Evolutionary conservation across 768 basidiomycete species (phyloP), one percentile per base, ranked within the genome.

Genomic region (Lactifluus pinguis): DNA sequence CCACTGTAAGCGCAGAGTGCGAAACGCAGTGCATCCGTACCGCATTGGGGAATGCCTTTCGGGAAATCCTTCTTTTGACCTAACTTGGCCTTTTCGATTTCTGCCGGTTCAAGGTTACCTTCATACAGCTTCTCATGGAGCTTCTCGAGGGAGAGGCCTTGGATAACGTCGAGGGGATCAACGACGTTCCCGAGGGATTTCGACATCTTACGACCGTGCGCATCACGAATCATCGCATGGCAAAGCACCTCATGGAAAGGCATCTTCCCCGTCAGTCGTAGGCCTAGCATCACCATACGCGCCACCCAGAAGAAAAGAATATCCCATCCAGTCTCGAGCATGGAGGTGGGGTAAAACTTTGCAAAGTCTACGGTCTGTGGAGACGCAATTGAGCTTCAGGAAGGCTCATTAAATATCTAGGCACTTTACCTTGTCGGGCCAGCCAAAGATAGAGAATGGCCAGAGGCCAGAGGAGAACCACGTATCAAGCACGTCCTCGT

Each of bases 261-360:
- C 78, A 99, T 82, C 68, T 89, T 73, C 30, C 82, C 94, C 0
- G 97, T 99, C 49, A 98, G 83, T 59, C 87, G 81, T 67, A 92
- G 75, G 47, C 97, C 95, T 39, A 98, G 84, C 69, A 99, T 76
- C 52, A 90, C 95, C 95, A 98, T 99, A 47, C 97, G 88, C 15
- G 97, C 95, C 7, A 98, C 95, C 97, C 97, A 99, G 83, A 98
- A 98, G 81, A 95, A 95, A n/a, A 99, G 74, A 68, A 98, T 98
- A 65, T 98, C 97, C 95, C 97, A 98, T 49, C 97, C 97, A 0
- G 97, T 99, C 76, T 98, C 97, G 34, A 98, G 83, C 48, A 98
- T 67, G n/a, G 85, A 82, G 2, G 91, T 76, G 0, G 97, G 97
- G 72, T 95, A 99, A 77, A 91, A 98, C 34, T 78, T 76, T 65